Base-by-base conservation (phyloP, 2,329 filamentous ascomycete species). In the Biscogniauxia mediterranea region DNA sequence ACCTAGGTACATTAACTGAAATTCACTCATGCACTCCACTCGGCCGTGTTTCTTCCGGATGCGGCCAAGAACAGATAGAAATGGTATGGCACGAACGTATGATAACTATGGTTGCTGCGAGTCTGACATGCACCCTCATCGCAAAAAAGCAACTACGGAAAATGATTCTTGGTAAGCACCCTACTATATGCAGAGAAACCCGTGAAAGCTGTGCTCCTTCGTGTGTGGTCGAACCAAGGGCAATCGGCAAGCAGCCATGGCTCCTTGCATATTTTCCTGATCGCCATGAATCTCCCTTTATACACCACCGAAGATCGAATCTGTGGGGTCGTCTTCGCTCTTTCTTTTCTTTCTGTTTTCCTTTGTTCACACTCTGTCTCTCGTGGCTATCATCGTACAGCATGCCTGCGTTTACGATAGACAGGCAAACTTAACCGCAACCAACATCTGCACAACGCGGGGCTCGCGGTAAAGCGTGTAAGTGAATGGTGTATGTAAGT, bases 221-320 rank as follows among this genome's bases (percentile, higher is more conserved):
- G 60, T 66, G 56, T 58, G 61, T 64, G 61, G 64, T 64, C 62
- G 60, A 66, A 63, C 64, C 65, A 65, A 69, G 64, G 66, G 64
- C 64, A 68, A 64, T 69, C 64, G 66, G 67, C 66, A 68, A 64
- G 62, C 63, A 68, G 61, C 67, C 69, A 64, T 67, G 65, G 64
- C 61, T 68, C 63, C 65, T 68, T 69, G 66, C 68, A 68, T 68
- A 66, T 64, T 54, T 57, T 62, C 55, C 59, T 61, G 59, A 61
- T 64, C 58, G 42, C 57, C 46, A 56, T 54, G 56, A 46, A 55
- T 62, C 58, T 64, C 57, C 59, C 38, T 9, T n/a, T 61, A 58
- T 58, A 53, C 59, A 57, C 50, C 59, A 55, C 59, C 61, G 55
- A 63, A 62, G 49, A 64, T 65, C 64, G 32, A 63, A 57, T 57